Base-by-base conservation (phyloP, 2,329 filamentous ascomycete species). In the Podosphaera leucotricha region DNA sequence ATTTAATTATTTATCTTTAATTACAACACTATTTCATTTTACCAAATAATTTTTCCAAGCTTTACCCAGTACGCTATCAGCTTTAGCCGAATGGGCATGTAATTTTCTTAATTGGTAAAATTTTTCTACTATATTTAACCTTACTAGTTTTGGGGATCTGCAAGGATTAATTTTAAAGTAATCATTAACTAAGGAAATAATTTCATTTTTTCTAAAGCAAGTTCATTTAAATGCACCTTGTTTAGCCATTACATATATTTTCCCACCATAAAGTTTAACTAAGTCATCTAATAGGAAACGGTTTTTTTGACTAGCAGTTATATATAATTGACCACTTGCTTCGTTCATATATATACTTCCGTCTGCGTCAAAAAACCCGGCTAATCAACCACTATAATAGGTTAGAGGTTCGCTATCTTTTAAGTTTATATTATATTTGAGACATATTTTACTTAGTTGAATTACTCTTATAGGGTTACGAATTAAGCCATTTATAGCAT, bases 201-300 rank as follows among this genome's bases (percentile, higher is more conserved):
- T 38, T 16, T 38, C 36, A 38, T 38, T 38, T 38, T 38, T 38
- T 38, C 36, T 38, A 38, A 38, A 38, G 19, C 36, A 38, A 38
- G 36, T 38, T 38, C 36, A 38, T 38, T 38, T 38, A 38, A 38
- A 38, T 38, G 36, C 36, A 38, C 36, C 36, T 38, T 38, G 36
- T 38, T 38, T 38, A 38, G 36, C 36, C 36, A 38, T 38, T 16
- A 38, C 36, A 38, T 38, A 38, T 38, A 38, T 38, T 38, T 38
- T 16, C n/a, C 36, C 36, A 38, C 36, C 36, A 38, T 38, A 38
- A 16, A 38, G 19, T 38, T 38, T 38, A 38, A 38, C 36, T 16
- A 38, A 20, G 19, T 38, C 36, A 38, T 38, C 36, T 38, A 38
- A 38, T 38, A 38, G 19, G 19, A 38, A 38, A 16, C 36, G n/a